Evolutionary conservation across 495 filamentous ascomycete genomes (phyloP).

Genomic region (Penicillium argentinense): DNA sequence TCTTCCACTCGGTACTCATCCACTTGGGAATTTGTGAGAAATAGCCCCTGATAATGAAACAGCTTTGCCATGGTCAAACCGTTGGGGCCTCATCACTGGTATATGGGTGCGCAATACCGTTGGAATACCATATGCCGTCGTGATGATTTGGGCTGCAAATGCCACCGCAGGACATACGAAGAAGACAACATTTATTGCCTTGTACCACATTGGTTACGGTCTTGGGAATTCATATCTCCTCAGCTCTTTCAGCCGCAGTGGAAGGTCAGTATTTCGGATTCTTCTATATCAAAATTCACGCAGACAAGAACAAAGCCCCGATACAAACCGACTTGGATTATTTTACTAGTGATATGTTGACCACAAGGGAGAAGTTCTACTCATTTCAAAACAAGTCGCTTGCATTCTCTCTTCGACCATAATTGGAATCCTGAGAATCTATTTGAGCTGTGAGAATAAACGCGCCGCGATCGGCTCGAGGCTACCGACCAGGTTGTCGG

Average conservation of each 20-base stretch:
- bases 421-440: constrained; percentile 25
- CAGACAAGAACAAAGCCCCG: constrained; percentile 21
- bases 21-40: not conserved
- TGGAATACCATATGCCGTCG: constrained; percentile 40
- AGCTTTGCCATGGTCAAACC: constrained; percentile 36
- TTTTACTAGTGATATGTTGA: constrained; percentile 36
- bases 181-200: constrained; percentile 33
- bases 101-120: constrained; percentile 39
- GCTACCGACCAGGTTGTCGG: constrained; percentile 18
- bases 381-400: constrained; percentile 21
- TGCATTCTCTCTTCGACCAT: constrained; percentile 26
- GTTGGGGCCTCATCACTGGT: constrained; percentile 37
- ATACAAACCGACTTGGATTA: constrained; percentile 40
- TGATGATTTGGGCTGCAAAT: constrained; percentile 40
- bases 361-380: not conserved
- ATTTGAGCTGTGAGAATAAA: constrained; percentile 32
- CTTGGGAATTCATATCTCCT: constrained; percentile 35
- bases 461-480: constrained; percentile 32
- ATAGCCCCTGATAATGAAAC: not conserved
- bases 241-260: constrained; percentile 35
- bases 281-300: not conserved
- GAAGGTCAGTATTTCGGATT: constrained; percentile 16
- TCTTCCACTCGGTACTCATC: constrained; percentile 24
- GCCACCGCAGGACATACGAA: constrained; percentile 41
- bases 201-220: constrained; percentile 41